Conservation (phyloP, 2,329 filamentous ascomycete species). For the Tolypocladium guangdongense region DNA sequence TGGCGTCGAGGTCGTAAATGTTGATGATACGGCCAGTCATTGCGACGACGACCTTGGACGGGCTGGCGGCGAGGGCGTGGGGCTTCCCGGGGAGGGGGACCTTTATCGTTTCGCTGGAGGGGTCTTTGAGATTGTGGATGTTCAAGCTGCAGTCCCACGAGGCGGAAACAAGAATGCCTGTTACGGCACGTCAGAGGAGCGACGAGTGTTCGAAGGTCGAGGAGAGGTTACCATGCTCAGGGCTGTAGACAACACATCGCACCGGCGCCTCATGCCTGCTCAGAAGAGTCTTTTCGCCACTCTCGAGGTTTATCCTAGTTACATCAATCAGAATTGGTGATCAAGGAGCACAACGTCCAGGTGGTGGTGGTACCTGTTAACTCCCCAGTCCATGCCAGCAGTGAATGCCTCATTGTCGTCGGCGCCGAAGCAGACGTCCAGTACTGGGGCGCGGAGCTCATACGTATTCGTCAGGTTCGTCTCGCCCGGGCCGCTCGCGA, state of each 20-base stretch:
- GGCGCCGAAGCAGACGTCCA: constrained; percentile 85
- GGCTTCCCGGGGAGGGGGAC: constrained; percentile 75
- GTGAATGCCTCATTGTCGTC: constrained; percentile 76
- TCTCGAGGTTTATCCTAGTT: constrained; percentile 53
- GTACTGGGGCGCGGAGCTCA: constrained; percentile 72
- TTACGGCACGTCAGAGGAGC: constrained; percentile 6
- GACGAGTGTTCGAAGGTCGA: not conserved
- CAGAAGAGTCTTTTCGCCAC: constrained; percentile 61
- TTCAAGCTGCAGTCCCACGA: constrained; percentile 92
- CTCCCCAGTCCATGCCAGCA: constrained; percentile 77
- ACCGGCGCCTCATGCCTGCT: constrained; percentile 73
- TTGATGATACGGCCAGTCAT: constrained; percentile 91
- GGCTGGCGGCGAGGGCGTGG: constrained; percentile 71
- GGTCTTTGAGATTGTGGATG: constrained; percentile 56
- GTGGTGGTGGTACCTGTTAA: constrained; percentile 48
- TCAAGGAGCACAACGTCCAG: not conserved
- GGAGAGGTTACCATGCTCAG: constrained; percentile 48
- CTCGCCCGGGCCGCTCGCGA: constrained; percentile 45
- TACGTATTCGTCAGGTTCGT: constrained; percentile 54
- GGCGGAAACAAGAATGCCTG: constrained; percentile 70
- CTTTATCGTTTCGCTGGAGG: constrained; percentile 43
- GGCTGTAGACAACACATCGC: constrained; percentile 73
- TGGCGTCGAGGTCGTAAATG: constrained; percentile 77
- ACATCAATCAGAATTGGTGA: not conserved
- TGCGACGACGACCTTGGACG: constrained; percentile 79